Percentiles rank a stretch among this genome's conserved stretches.
phyloP scores from a whole-genome alignment of 1,284 basidiomycete species.

The Apiotrichum montevideense region DNA sequence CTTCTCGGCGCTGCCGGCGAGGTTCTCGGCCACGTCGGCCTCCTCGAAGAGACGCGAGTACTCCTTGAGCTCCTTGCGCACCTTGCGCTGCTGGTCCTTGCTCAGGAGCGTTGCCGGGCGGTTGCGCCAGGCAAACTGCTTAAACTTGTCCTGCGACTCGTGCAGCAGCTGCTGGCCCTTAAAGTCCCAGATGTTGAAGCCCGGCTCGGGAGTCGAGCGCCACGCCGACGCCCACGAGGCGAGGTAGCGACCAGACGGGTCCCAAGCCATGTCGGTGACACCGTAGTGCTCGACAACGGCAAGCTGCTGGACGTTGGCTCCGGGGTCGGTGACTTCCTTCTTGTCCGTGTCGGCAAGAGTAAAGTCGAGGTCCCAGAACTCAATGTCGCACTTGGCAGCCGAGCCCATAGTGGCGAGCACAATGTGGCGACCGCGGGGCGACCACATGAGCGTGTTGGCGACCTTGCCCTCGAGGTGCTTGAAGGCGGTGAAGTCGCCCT shows the following conservation, averaged over 20 bases:
- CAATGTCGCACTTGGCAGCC: conserved; percentile 90
- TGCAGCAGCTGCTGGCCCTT: conserved; percentile 87
- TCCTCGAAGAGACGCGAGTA: conserved; percentile 91
- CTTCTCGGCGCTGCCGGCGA: conserved; percentile 87
- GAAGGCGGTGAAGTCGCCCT: conserved; percentile 90
- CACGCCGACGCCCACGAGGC: conserved; percentile 91
- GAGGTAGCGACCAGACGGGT: conserved; percentile 90
- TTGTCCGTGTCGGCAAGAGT: conserved; percentile 63
- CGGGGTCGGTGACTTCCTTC: conserved; percentile 63
- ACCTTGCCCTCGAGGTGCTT: conserved; percentile 78
- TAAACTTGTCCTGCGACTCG: conserved; percentile 87
- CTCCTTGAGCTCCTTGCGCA: conserved; percentile 86
- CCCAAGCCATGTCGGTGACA: conserved; percentile 97
- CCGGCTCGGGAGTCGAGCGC: conserved; percentile 92
- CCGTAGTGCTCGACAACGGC: conserved; percentile 91
- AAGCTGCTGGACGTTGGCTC: conserved; percentile 78
- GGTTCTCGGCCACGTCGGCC: conserved; percentile 92
- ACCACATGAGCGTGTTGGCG: conserved; percentile 95
- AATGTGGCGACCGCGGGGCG: conserved; percentile 90
- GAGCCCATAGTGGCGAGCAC: conserved; percentile 94
- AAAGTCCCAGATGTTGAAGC: conserved; percentile 97
- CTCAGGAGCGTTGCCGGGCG: conserved; percentile 79
- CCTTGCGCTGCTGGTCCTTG: conserved; percentile 77
- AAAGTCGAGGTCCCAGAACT: conserved; percentile 99
- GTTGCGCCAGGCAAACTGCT: conserved; percentile 97